Conservation (phyloP, 2,329 filamentous ascomycete species). For the Botryosphaeria dothidea region DNA sequence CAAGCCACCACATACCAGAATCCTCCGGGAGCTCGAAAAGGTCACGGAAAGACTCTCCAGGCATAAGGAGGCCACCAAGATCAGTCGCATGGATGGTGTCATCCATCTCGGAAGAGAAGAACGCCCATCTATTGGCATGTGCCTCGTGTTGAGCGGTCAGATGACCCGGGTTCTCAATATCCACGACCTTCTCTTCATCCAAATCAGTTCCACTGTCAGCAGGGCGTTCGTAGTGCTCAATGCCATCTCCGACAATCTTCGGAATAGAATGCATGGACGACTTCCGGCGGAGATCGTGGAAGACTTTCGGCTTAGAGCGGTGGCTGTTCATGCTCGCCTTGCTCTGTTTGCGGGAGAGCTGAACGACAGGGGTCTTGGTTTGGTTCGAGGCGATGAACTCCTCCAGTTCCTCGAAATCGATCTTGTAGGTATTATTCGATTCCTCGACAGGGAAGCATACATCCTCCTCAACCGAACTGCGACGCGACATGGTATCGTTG, state of each 20-base stretch:
- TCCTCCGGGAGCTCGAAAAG: slow-evolving; percentile 73
- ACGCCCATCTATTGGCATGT: slow-evolving; percentile 78
- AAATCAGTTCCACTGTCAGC: slow-evolving; percentile 29
- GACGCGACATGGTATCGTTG: slow-evolving; percentile 62
- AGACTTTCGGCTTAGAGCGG: slow-evolving; percentile 56
- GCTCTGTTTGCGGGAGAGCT: slow-evolving; percentile 35
- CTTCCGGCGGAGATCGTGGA: slow-evolving; percentile 58
- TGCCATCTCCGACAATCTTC: slow-evolving; percentile 33
- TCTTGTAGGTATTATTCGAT: slow-evolving; percentile 76
- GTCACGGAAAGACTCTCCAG: slow-evolving; percentile 84
- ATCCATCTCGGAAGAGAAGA: slow-evolving; percentile 94
- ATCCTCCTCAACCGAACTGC: slow-evolving; percentile 78
- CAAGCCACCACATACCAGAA: slow-evolving; percentile 97
- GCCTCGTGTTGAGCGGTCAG: slow-evolving; percentile 50
- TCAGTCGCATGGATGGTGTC: slow-evolving; percentile 90
- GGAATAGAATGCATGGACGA: slow-evolving; percentile 21
- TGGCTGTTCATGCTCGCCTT: slow-evolving; percentile 35
- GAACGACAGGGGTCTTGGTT: slow-evolving; percentile 47
- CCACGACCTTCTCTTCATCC: slow-evolving; percentile 47
- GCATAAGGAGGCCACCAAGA: slow-evolving; percentile 82
- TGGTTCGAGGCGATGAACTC: slow-evolving; percentile 73
- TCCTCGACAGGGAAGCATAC: slow-evolving; percentile 84
- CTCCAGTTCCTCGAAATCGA: slow-evolving; percentile 91
- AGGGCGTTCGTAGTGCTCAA: slow-evolving; percentile 7
- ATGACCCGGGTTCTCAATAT: slow-evolving; percentile 28